phyloP scores from a whole-genome alignment of 2,329 filamentous ascomycete genomes.

The Sarocladium kiliense region DNA sequence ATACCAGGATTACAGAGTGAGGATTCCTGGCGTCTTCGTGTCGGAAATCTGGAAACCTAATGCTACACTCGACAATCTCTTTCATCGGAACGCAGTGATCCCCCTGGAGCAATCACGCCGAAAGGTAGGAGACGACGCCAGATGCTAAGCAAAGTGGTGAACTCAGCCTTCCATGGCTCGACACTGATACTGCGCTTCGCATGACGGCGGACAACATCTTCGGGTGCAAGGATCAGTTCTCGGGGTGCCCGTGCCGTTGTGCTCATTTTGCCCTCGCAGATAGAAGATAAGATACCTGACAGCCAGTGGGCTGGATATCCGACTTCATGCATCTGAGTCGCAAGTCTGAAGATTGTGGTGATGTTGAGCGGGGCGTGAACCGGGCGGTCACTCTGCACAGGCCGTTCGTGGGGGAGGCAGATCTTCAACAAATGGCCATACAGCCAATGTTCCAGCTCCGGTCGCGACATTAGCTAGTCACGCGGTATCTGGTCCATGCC shows the following conservation, averaged over 20 bases:
- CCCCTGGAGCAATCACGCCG: background rate
- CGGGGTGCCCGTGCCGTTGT: slow-evolving; percentile 14
- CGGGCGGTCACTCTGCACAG: slow-evolving; percentile 10
- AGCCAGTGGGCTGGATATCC: slow-evolving; percentile 24
- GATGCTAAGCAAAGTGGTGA: background rate
- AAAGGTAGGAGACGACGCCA: background rate
- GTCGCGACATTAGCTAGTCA: slow-evolving; percentile 12
- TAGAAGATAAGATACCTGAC: slow-evolving; percentile 13
- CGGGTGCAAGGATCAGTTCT: background rate
- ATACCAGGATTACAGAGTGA: background rate
- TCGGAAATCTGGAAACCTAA: background rate
- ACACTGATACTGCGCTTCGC: background rate
- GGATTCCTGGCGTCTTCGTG: background rate
- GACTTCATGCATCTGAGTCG: slow-evolving; percentile 15
- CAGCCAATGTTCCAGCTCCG: slow-evolving; percentile 19
- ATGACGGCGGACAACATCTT: background rate
- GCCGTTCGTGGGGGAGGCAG: slow-evolving; percentile 17
- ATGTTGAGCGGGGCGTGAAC: slow-evolving; percentile 21
- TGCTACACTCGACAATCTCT: background rate
- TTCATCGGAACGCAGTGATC: background rate
- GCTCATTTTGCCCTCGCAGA: slow-evolving; percentile 15
- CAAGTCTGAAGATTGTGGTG: slow-evolving; percentile 16
- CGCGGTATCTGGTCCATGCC: background rate
- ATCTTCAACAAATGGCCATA: slow-evolving; percentile 20
- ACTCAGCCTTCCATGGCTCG: background rate